Conservation (phyloP, 768 basidiomycete genomes). For the Lyophyllum semitale region DNA sequence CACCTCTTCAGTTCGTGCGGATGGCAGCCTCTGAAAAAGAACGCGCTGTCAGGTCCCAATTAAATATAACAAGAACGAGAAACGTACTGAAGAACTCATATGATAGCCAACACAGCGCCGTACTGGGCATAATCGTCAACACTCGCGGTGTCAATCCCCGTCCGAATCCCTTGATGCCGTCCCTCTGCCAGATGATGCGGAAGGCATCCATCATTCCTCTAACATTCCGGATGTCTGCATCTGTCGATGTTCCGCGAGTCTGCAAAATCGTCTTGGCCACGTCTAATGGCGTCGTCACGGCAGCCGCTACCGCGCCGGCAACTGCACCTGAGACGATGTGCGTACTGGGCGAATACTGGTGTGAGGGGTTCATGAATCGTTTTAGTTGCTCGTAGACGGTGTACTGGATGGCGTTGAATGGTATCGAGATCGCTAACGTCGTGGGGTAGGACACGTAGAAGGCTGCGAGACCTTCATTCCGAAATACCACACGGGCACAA, state of each 20-base stretch:
- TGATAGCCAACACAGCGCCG: conserved; percentile 95
- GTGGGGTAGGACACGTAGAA: conserved; percentile 99
- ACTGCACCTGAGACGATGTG: conserved; percentile 92
- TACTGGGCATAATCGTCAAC: conserved; percentile 94
- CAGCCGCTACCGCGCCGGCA: conserved; percentile 93
- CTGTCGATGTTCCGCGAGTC: conserved; percentile 88
- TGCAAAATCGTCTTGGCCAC: conserved; percentile 98
- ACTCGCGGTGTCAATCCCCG: conserved; percentile 91
- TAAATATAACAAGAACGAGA: neutral
- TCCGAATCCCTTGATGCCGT: conserved; percentile 83
- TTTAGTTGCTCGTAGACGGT: conserved; percentile 96
- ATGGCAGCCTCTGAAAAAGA: conserved; percentile 60
- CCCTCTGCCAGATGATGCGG: conserved; percentile 81
- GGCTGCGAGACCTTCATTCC: conserved; percentile 80
- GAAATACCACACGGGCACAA: conserved; percentile 86
- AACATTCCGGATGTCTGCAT: conserved; percentile 81
- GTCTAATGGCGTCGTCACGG: conserved; percentile 94
- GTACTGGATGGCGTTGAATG: conserved; percentile 98
- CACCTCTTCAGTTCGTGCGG: conserved; percentile 42
- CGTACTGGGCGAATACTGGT: conserved; percentile 88
- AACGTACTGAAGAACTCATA: conserved; percentile 98
- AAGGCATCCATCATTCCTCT: conserved; percentile 88
- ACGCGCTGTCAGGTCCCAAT: conserved; percentile 11
- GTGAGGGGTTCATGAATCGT: conserved; percentile 78
- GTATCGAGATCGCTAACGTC: conserved; percentile 93